Percentiles rank a stretch among this genome's conserved stretches.
These are phyloP conservation scores for Chaetomium cochliodes DNA, from an alignment of 495 filamentous ascomycete species.

Conservation along the genomic window DNA sequence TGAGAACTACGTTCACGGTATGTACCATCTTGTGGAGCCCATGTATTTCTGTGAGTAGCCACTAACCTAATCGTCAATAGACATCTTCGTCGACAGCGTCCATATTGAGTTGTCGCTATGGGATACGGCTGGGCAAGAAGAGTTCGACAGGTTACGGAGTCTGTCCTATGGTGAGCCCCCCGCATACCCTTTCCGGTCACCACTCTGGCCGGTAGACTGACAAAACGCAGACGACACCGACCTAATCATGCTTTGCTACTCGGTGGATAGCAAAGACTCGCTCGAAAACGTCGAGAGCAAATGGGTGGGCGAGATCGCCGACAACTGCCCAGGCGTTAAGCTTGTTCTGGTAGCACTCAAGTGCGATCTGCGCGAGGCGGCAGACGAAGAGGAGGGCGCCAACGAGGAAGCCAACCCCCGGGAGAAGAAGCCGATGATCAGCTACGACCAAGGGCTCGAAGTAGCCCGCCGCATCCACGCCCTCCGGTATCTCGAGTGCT, in stretches of 20 bases:
- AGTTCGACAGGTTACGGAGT: constrained; percentile 94
- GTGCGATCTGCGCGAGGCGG: constrained; percentile 84
- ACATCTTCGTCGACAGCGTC: constrained; percentile 94
- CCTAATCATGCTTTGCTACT: constrained; percentile 97
- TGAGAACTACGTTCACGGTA: constrained; percentile 99
- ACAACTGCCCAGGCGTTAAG: constrained; percentile 93
- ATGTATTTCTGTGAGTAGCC: neutral
- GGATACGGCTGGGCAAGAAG: constrained; percentile 98
- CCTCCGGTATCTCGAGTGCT: constrained; percentile 96
- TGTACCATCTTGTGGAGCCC: constrained; percentile 21
- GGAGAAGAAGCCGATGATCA: constrained; percentile 74
- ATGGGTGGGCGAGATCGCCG: constrained; percentile 96
- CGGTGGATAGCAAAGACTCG: constrained; percentile 91
- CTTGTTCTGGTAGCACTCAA: constrained; percentile 95
- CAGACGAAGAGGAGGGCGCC: constrained; percentile 53
- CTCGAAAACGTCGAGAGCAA: constrained; percentile 98
- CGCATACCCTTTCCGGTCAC: neutral
- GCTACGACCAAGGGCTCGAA: constrained; percentile 88
- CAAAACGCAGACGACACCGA: constrained; percentile 71
- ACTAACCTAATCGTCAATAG: constrained; percentile 44
- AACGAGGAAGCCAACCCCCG: constrained; percentile 43
- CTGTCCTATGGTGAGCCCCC: constrained; percentile 72
- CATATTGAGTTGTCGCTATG: constrained; percentile 97
- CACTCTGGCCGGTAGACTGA: constrained; percentile 6
- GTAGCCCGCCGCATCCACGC: constrained; percentile 87